phyloP scores from a whole-genome alignment of 495 filamentous ascomycete species.

The Penicillium angulare region DNA sequence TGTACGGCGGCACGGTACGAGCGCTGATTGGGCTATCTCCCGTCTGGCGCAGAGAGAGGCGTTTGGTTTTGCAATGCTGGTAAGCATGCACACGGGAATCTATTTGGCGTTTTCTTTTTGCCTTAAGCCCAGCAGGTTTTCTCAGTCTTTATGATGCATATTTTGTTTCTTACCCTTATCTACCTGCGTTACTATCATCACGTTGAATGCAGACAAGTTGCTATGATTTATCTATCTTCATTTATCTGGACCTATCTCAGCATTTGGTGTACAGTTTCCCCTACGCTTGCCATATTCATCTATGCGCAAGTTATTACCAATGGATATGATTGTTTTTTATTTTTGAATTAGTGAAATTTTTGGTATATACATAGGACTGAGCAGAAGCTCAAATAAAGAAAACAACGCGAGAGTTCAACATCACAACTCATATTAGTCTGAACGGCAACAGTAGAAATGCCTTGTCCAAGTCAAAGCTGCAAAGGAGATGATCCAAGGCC shows the following conservation, averaged over 20 bases:
- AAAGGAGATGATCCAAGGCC: neutral
- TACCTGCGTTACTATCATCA: neutral
- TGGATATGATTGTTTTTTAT: too few relatives aligned
- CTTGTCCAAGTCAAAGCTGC: neutral
- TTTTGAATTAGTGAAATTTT: neutral
- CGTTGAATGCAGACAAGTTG: neutral
- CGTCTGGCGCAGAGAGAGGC: slow-evolving; percentile 30
- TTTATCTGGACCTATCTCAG: neutral
- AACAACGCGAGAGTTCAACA: too few relatives aligned
- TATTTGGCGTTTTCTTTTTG: slow-evolving; percentile 11
- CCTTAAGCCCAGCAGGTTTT: slow-evolving; percentile 1
- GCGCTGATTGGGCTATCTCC: slow-evolving; percentile 12
- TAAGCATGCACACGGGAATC: slow-evolving; percentile 12
- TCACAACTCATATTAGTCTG: too few relatives aligned
- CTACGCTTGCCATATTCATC: neutral
- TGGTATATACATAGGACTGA: slow-evolving; percentile 9
- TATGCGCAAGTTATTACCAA: too few relatives aligned
- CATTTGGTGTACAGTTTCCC: neutral
- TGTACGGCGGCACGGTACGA: slow-evolving; percentile 27
- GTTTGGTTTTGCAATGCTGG: slow-evolving; percentile 20
- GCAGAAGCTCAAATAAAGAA: neutral
- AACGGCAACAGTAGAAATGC: neutral
- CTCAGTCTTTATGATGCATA: slow-evolving; percentile 7
- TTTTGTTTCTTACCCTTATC: neutral
- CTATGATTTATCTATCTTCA: neutral